Conservation (phyloP, 2,329 filamentous ascomycete genomes). For the Dactylellina haptotyla region DNA sequence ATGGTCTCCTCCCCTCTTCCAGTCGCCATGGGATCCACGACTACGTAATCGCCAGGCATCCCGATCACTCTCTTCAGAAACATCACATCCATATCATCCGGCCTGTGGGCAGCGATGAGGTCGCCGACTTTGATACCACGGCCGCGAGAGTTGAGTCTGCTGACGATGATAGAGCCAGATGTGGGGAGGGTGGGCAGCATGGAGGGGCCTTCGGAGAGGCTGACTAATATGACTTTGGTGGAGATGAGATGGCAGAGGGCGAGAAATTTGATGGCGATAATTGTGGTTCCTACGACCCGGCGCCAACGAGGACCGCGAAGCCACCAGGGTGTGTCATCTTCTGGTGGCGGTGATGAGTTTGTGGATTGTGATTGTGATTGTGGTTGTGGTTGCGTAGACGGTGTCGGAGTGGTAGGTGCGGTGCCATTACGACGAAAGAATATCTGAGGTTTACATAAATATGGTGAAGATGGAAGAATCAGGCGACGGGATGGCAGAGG, state of each 20-base stretch:
- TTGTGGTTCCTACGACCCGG: constrained; percentile 21
- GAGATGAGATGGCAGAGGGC: constrained; percentile 66
- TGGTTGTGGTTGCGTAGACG: constrained; percentile 3
- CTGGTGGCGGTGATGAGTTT: not conserved
- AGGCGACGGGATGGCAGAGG: constrained; percentile 7
- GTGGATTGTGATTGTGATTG: not conserved
- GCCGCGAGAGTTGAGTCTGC: constrained; percentile 75
- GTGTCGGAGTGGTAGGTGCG: not conserved
- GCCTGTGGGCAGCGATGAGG: constrained; percentile 80
- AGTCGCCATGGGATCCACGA: constrained; percentile 61
- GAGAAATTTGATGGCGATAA: constrained; percentile 63
- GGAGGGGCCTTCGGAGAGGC: constrained; percentile 75
- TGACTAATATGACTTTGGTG: constrained; percentile 72
- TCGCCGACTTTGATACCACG: constrained; percentile 79
- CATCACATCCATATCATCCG: constrained; percentile 69
- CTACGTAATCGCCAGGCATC: constrained; percentile 71
- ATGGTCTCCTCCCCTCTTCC: constrained; percentile 35
- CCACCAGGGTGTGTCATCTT: constrained; percentile 23
- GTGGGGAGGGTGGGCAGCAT: constrained; percentile 87
- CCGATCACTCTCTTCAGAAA: constrained; percentile 84
- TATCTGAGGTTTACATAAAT: not conserved
- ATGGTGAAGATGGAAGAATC: not conserved
- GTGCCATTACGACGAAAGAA: constrained; percentile 35
- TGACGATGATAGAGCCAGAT: constrained; percentile 74
- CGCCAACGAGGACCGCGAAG: constrained; percentile 37